Evolutionary conservation across 1,284 basidiomycete genomes (phyloP).

Genomic region (Puccinia coronata): DNA sequence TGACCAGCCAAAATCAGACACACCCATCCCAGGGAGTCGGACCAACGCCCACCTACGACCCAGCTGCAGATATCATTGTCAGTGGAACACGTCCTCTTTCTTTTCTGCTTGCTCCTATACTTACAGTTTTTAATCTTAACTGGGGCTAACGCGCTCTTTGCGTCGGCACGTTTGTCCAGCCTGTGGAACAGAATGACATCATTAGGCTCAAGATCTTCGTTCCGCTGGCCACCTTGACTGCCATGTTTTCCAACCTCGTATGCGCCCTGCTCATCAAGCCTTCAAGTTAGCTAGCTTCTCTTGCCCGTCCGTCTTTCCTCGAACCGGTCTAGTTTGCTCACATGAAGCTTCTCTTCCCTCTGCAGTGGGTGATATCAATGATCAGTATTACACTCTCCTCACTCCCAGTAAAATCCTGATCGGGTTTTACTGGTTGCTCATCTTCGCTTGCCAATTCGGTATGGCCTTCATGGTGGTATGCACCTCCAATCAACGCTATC

Average conservation of each 20-base stretch:
- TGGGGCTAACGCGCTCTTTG: not conserved
- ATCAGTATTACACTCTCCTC: conserved; percentile 46
- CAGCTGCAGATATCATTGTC: conserved; percentile 40
- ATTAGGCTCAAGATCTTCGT: conserved; percentile 49
- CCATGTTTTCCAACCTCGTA: conserved; percentile 43
- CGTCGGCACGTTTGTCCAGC: not conserved
- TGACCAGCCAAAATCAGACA: no score
- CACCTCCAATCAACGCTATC: conserved; percentile 47
- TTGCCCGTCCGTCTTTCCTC: not conserved
- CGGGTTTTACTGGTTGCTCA: conserved; percentile 39
- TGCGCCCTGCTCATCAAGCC: conserved; percentile 46
- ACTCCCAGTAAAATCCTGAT: conserved; percentile 44
- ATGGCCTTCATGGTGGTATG: conserved; percentile 45
- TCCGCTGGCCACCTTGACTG: conserved; percentile 44
- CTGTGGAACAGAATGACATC: conserved; percentile 48
- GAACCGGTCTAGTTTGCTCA: not conserved
- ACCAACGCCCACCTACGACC: conserved; percentile 39
- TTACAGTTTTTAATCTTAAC: no score
- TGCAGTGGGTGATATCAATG: conserved; percentile 48
- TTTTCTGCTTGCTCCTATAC: no score
- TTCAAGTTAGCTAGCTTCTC: conserved; percentile 22
- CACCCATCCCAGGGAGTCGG: no score
- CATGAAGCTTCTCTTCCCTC: not conserved
- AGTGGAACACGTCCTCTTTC: no score
- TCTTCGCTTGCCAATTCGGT: conserved; percentile 44